These are phyloP conservation scores for Marchantia paleacea DNA, from an alignment of 225 moss, liverwort and hornwort species.

Conservation along the genomic window DNA sequence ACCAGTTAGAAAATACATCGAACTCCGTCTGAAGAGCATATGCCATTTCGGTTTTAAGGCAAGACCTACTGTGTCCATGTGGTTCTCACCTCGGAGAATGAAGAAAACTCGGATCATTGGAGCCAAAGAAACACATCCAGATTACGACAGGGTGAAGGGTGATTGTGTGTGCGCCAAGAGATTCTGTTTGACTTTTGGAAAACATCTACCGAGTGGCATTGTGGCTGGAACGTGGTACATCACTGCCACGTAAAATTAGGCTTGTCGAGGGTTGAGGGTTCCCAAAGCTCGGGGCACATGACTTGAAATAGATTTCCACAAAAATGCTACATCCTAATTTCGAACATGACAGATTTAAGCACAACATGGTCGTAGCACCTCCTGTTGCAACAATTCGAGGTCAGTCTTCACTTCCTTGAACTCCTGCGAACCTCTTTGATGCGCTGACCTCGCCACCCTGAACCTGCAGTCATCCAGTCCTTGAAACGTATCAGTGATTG, in stretches of 20 bases:
- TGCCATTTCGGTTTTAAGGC: neutral
- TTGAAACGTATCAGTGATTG: neutral
- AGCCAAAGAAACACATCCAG: too few relatives aligned
- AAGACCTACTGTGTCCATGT: too few relatives aligned
- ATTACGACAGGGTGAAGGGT: too few relatives aligned
- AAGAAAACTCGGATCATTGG: too few relatives aligned
- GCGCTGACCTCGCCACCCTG: slow-evolving; percentile 36
- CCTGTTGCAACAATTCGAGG: slow-evolving; percentile 42
- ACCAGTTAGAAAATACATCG: neutral
- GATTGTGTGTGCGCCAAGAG: too few relatives aligned
- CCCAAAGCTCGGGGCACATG: neutral
- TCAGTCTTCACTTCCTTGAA: slow-evolving; percentile 41
- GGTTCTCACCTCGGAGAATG: too few relatives aligned
- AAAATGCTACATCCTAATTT: neutral
- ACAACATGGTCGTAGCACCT: slow-evolving; percentile 23
- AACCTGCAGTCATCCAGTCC: slow-evolving; percentile 30
- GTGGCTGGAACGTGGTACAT: too few relatives aligned
- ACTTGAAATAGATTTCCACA: too few relatives aligned
- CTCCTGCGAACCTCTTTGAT: slow-evolving; percentile 46
- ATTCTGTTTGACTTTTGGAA: too few relatives aligned
- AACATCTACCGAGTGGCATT: too few relatives aligned
- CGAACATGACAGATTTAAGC: neutral
- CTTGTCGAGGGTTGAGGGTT: neutral
- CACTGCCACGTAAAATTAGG: too few relatives aligned
- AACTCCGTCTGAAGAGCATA: neutral